phyloP scores from a whole-genome alignment of 208 protist species.

The Crithidia sp. region DNA sequence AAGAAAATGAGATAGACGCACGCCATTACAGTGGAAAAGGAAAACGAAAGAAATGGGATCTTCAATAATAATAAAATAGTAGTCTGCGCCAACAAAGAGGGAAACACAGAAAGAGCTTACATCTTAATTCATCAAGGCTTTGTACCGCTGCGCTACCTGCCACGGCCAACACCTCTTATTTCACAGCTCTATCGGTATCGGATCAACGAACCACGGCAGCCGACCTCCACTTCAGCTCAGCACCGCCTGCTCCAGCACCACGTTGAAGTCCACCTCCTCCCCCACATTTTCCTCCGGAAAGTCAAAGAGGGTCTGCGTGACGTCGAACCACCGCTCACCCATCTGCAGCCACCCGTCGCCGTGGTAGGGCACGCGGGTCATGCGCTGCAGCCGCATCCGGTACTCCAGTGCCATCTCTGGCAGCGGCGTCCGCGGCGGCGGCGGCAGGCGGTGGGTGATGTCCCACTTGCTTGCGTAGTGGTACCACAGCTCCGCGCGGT shows the following conservation, averaged over 20 bases:
- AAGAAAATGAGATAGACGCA: no score
- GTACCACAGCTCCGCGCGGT: slow-evolving; percentile 74
- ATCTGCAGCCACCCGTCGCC: slow-evolving; percentile 69
- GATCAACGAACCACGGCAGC: no score
- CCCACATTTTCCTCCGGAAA: slow-evolving; percentile 66
- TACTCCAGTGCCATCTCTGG: slow-evolving; percentile 78
- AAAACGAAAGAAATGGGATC: no score
- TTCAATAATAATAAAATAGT: no score
- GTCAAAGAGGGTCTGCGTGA: slow-evolving; percentile 70
- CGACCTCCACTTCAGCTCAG: neutral
- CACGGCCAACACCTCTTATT: no score
- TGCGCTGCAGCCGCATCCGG: slow-evolving; percentile 38
- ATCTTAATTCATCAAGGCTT: no score
- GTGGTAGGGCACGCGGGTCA: slow-evolving; percentile 77
- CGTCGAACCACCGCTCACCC: slow-evolving; percentile 70
- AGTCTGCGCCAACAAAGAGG: no score
- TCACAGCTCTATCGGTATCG: no score
- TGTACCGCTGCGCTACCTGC: no score
- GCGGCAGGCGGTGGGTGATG: slow-evolving; percentile 78
- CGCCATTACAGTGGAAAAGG: no score
- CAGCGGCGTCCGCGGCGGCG: slow-evolving; percentile 77
- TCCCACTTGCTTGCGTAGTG: slow-evolving; percentile 86
- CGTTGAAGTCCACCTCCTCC: slow-evolving; percentile 29
- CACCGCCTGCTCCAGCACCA: slow-evolving; percentile 55
- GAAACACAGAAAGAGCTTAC: no score